Evolutionary conservation across 768 basidiomycete genomes (phyloP).

Genomic region (Tricholoma terreum): DNA sequence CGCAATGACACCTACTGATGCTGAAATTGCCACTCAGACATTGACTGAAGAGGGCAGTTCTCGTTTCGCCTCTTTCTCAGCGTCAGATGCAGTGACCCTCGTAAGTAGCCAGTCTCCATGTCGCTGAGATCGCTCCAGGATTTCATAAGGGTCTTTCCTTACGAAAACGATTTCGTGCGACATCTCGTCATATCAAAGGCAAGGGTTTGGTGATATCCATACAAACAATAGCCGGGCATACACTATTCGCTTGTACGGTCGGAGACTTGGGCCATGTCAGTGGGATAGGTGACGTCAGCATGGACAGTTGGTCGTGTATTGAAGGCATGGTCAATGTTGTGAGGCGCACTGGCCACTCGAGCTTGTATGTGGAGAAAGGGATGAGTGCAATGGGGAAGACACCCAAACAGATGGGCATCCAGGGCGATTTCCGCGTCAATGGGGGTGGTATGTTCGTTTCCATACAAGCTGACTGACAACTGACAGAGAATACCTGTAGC

Average conservation of each 20-base stretch:
- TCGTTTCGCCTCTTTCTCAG: conserved; percentile 71
- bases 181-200: conserved; percentile 67
- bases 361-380: conserved; percentile 83
- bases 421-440: conserved; percentile 59
- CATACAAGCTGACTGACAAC: neutral
- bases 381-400: conserved; percentile 83
- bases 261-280: conserved; percentile 69
- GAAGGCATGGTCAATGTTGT: conserved; percentile 82
- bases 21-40: conserved; percentile 69
- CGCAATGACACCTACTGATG: conserved; percentile 62
- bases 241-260: conserved; percentile 78
- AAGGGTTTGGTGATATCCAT: conserved; percentile 81
- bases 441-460: conserved; percentile 66
- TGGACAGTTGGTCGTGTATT: conserved; percentile 77
- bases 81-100: conserved; percentile 77
- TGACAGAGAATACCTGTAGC: conserved; percentile 38
- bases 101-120: conserved; percentile 27
- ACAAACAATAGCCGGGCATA: conserved; percentile 75
- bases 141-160: conserved; percentile 58
- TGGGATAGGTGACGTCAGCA: conserved; percentile 70
- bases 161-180: conserved; percentile 78
- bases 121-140: neutral
- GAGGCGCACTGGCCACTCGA: conserved; percentile 77
- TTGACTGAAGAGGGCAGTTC: conserved; percentile 67
- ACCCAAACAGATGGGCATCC: conserved; percentile 66